Evolutionary conservation across 768 basidiomycete species (phyloP).

Genomic region (Panaeolus cyanescens): DNA sequence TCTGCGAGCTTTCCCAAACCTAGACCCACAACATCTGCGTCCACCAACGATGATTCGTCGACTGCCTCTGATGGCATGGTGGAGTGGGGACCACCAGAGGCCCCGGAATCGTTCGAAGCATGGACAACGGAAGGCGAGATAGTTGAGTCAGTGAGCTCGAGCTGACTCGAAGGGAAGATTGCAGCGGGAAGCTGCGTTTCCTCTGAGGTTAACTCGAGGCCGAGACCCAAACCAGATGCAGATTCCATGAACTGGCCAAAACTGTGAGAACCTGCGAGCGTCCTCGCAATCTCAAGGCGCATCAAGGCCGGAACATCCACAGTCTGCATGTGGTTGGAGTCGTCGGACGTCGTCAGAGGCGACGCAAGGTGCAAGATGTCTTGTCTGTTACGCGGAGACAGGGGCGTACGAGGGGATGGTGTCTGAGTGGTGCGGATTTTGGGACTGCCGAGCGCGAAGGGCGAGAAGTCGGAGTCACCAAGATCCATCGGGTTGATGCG

Average conservation of each 20-base stretch:
- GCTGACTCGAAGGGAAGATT: not conserved
- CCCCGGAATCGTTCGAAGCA: not conserved
- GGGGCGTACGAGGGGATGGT: not conserved
- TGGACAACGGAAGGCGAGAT: not conserved
- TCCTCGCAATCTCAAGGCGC: slow-evolving; percentile 15
- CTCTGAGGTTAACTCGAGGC: slow-evolving; percentile 1
- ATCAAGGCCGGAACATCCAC: slow-evolving; percentile 15
- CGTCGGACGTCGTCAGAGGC: slow-evolving; percentile 4
- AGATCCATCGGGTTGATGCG: not conserved
- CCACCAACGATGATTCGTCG: not conserved
- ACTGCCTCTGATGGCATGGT: not conserved
- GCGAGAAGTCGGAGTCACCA: not conserved
- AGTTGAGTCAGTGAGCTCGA: not conserved
- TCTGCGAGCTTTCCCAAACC: slow-evolving; percentile 2
- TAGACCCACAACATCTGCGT: not conserved
- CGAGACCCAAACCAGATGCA: not conserved
- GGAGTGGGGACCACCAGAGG: not conserved
- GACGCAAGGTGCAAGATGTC: slow-evolving; percentile 7
- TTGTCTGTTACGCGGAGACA: not conserved
- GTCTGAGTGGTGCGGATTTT: not conserved
- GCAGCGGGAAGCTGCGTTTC: not conserved
- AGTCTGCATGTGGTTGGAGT: slow-evolving; percentile 7
- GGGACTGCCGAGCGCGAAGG: not conserved
- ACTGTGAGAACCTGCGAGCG: slow-evolving; percentile 1
- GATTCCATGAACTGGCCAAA: slow-evolving; percentile 2